Conservation (phyloP, 495 filamentous ascomycete species). For the Cetradonia linearis region DNA sequence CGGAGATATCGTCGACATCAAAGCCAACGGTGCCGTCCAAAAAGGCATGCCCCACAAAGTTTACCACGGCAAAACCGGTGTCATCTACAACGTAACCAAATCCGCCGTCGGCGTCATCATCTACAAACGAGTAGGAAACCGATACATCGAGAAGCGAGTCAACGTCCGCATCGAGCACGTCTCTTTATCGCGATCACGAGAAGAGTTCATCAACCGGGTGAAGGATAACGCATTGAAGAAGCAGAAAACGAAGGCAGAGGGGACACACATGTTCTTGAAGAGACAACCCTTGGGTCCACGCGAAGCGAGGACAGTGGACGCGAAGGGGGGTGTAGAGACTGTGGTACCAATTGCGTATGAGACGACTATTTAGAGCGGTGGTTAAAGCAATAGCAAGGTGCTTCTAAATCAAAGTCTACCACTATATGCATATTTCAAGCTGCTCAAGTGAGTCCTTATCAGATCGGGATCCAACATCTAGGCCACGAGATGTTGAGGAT, state of each 20-base stretch:
- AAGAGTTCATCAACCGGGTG: conserved; percentile 91
- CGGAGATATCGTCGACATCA: conserved; percentile 94
- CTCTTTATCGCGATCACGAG: conserved; percentile 80
- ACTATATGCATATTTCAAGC: not conserved
- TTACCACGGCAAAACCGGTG: conserved; percentile 97
- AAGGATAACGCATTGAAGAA: conserved; percentile 90
- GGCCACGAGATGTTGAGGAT: not conserved
- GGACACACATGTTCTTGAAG: conserved; percentile 80
- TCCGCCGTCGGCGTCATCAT: conserved; percentile 91
- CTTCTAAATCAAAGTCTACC: not conserved
- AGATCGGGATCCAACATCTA: not conserved
- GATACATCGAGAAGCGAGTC: conserved; percentile 98
- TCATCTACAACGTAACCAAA: conserved; percentile 98
- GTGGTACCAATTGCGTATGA: conserved; percentile 88
- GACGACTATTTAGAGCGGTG: conserved; percentile 81
- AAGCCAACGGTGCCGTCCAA: conserved; percentile 94
- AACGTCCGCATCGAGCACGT: conserved; percentile 98
- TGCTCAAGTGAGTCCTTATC: not conserved
- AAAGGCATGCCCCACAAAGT: conserved; percentile 99
- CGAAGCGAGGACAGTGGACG: conserved; percentile 63
- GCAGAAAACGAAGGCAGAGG: conserved; percentile 83
- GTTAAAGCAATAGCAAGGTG: not conserved
- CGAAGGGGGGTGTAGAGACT: conserved; percentile 75
- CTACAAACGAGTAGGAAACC: conserved; percentile 96
- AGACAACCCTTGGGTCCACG: conserved; percentile 73